phyloP scores from a whole-genome alignment of 805 yeast species.

The Saccharomycopsis fodiens region DNA sequence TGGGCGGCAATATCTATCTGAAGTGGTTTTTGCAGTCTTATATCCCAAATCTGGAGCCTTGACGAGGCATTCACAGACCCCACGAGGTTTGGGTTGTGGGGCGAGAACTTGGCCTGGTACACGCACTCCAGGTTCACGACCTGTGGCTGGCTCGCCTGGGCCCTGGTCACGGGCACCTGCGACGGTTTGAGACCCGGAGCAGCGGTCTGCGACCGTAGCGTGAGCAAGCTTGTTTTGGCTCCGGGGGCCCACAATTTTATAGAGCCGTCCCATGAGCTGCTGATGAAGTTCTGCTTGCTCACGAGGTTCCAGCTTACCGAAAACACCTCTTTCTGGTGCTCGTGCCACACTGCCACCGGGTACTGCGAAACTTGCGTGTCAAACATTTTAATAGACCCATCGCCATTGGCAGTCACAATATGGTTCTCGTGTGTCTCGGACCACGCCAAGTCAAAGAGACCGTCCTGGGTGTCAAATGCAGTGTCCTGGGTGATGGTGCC shows the following conservation, averaged over 20 bases:
- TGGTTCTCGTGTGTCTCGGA: conserved; percentile 88
- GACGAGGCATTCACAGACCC: conserved; percentile 71
- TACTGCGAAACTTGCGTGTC: conserved; percentile 61
- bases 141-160: conserved; percentile 26
- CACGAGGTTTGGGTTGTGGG: conserved; percentile 68
- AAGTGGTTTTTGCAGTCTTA: conserved; percentile 56
- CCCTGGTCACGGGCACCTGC: neutral
- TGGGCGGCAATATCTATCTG: conserved; percentile 59
- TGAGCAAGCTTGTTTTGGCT: conserved; percentile 47
- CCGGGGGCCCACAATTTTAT: conserved; percentile 72
- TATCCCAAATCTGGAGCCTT: conserved; percentile 74
- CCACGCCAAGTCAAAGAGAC: conserved; percentile 84
- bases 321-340: conserved; percentile 71
- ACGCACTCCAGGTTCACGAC: conserved; percentile 48
- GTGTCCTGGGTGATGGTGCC: conserved; percentile 54
- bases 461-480: conserved; percentile 86
- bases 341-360: conserved; percentile 70
- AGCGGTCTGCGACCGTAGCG: conserved; percentile 30
- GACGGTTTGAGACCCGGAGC: neutral
- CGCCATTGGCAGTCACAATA: conserved; percentile 76
- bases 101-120: conserved; percentile 77
- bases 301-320: conserved; percentile 67
- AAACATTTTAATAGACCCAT: conserved; percentile 77
- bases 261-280: conserved; percentile 90
- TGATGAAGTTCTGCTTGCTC: conserved; percentile 59